Percentiles rank a stretch among this genome's conserved stretches.
These are phyloP conservation scores for Debaryomyces singareniensis DNA, from an alignment of 1,139 yeast genomes.

Conservation along the genomic window DNA sequence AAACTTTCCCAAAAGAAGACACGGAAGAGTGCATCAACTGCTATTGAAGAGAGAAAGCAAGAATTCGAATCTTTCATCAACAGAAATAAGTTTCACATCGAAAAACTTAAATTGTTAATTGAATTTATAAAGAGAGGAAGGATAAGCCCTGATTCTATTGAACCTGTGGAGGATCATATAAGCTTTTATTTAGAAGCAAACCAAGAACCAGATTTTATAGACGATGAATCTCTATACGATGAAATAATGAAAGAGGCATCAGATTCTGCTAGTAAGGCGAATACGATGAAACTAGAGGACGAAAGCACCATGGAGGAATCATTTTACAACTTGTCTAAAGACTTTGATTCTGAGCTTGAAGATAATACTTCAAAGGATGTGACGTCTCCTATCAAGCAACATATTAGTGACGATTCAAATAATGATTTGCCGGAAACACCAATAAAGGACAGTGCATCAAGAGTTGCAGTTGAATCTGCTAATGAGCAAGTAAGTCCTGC, in stretches of 20 bases:
- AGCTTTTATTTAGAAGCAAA: conserved; percentile 32
- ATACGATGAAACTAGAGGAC: conserved; percentile 4
- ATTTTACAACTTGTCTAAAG: too few species aligned
- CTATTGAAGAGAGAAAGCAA: conserved; percentile 38
- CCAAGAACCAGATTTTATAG: conserved; percentile 34
- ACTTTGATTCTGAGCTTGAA: not conserved
- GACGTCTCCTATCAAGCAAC: conserved; percentile 1
- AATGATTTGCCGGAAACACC: not conserved
- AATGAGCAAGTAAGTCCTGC: conserved; percentile 25
- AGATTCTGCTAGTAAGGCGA: conserved; percentile 5
- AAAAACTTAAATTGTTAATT: conserved; percentile 28
- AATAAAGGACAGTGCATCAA: not conserved
- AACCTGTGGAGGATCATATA: conserved; percentile 36
- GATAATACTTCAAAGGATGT: conserved; percentile 1
- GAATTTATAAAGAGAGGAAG: conserved; percentile 24
- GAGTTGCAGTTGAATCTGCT: conserved; percentile 8
- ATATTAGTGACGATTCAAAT: conserved; percentile 1
- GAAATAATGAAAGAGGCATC: conserved; percentile 31
- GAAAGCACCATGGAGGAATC: conserved; percentile 2
- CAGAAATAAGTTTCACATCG: conserved; percentile 34
- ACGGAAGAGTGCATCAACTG: conserved; percentile 31
- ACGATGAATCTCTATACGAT: conserved; percentile 37
- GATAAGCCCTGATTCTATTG: conserved; percentile 28
- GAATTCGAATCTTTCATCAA: conserved; percentile 32
- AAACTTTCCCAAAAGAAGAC: conserved; percentile 35